A percentile compares a stretch with the other conserved stretches of the same genome.
phyloP scores from a whole-genome alignment of 345 rosid genomes.

The Clausena lansium region DNA sequence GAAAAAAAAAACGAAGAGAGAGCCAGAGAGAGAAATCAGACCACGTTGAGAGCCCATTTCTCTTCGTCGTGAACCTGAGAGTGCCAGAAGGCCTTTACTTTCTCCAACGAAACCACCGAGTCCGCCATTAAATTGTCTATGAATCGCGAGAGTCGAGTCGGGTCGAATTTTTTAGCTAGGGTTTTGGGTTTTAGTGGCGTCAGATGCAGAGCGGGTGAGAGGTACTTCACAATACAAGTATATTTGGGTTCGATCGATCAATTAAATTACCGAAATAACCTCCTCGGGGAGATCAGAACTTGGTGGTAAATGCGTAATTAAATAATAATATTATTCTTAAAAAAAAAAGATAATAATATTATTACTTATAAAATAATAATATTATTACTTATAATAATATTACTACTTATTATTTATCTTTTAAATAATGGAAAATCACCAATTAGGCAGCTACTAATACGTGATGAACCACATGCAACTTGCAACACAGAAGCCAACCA shows the following conservation, averaged over 20 bases:
- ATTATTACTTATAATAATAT: too few relatives aligned
- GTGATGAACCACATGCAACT: not conserved
- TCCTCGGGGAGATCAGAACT: rapidly evolving
- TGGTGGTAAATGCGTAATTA: not conserved
- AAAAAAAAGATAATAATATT: too few relatives aligned
- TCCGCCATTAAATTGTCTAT: conserved; percentile 46
- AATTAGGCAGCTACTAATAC: too few relatives aligned
- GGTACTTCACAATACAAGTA: not conserved
- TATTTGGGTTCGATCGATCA: not conserved
- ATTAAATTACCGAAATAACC: not conserved
- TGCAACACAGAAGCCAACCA: conserved; percentile 1
- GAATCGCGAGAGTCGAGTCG: not conserved
- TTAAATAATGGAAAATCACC: too few relatives aligned
- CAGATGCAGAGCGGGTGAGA: not conserved
- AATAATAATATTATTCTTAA: too few relatives aligned
- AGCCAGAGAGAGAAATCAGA: conserved; percentile 15
- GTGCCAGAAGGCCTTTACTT: conserved; percentile 53
- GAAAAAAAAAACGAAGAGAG: not conserved
- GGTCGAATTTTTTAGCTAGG: conserved; percentile 14
- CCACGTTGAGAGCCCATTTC: conserved; percentile 74
- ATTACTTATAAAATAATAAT: too few relatives aligned
- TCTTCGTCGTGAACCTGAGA: conserved; percentile 73
- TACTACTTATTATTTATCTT: too few relatives aligned
- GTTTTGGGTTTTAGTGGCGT: conserved; percentile 12
- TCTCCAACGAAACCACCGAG: conserved; percentile 40